phyloP scores from a whole-genome alignment of 2,329 filamentous ascomycete species.

The Neofusicoccum parvum region DNA sequence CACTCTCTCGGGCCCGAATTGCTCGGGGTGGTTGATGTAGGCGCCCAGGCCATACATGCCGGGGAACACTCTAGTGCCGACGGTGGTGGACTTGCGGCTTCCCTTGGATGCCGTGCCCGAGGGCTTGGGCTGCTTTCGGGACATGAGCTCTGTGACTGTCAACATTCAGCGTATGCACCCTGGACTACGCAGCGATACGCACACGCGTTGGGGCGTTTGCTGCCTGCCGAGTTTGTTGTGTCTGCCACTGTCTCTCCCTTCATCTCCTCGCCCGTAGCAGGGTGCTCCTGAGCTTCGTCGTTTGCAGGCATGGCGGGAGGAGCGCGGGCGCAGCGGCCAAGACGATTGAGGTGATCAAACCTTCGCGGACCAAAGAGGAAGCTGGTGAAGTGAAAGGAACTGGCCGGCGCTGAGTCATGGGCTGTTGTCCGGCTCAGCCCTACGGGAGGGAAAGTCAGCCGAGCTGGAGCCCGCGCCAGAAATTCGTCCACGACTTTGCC shows the following conservation, averaged over 20 bases:
- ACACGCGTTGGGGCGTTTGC: slow-evolving; percentile 44
- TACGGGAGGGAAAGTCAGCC: slow-evolving; percentile 11
- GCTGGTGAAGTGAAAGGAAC: neutral
- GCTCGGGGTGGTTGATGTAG: slow-evolving; percentile 67
- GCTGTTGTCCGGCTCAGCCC: slow-evolving; percentile 9
- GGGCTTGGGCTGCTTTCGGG: slow-evolving; percentile 41
- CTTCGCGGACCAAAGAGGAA: too few species aligned
- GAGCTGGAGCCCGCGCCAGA: slow-evolving; percentile 12
- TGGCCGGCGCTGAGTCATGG: slow-evolving; percentile 1
- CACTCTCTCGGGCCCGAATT: slow-evolving; percentile 61
- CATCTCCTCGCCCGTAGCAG: slow-evolving; percentile 30
- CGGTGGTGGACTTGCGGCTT: slow-evolving; percentile 22
- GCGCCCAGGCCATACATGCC: slow-evolving; percentile 64
- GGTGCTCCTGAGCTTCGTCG: slow-evolving; percentile 24
- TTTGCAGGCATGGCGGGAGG: neutral
- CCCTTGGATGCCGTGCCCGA: slow-evolving; percentile 12
- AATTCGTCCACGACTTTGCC: slow-evolving; percentile 10
- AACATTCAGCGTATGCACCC: slow-evolving; percentile 1
- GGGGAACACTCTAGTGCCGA: slow-evolving; percentile 42
- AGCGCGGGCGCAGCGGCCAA: neutral
- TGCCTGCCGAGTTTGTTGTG: neutral
- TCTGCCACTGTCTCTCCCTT: slow-evolving; percentile 24
- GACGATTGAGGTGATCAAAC: too few species aligned
- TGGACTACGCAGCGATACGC: slow-evolving; percentile 19
- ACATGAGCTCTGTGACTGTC: slow-evolving; percentile 52